These are phyloP conservation scores for Starmerella floricola DNA, from an alignment of 805 yeast genomes.

Conservation along the genomic window DNA sequence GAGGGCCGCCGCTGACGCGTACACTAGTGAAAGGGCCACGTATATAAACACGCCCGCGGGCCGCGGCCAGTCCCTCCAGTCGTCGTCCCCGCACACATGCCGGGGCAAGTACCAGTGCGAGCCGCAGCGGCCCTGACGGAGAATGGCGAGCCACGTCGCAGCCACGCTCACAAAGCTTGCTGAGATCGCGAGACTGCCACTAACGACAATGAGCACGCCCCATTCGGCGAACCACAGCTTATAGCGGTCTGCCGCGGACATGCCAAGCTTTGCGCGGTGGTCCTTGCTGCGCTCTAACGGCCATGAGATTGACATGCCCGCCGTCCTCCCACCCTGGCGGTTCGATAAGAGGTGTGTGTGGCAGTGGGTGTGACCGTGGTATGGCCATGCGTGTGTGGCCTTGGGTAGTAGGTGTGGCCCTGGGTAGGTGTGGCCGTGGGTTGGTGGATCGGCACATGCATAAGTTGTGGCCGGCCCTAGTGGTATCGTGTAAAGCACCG, in stretches of 20 bases:
- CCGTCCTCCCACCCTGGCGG: no score
- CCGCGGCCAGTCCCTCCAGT: conserved; percentile 23
- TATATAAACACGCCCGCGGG: conserved; percentile 31
- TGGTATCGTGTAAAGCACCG: no score
- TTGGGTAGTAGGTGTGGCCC: no score
- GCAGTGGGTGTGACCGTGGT: no score
- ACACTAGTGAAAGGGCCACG: conserved; percentile 30
- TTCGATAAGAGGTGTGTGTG: no score
- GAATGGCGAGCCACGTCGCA: conserved; percentile 67
- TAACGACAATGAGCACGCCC: conserved; percentile 58
- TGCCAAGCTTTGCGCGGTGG: conserved; percentile 2
- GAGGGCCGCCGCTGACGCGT: conserved; percentile 33
- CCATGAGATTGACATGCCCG: conserved; percentile 19
- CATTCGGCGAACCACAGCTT: conserved; percentile 32
- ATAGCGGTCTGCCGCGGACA: conserved; percentile 2
- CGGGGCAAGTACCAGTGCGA: conserved; percentile 46
- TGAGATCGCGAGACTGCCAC: conserved; percentile 59
- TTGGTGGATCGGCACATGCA: no score
- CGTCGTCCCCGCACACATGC: conserved; percentile 47
- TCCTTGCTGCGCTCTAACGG: conserved; percentile 19
- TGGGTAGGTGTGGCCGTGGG: no score
- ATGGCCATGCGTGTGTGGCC: no score
- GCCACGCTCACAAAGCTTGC: conserved; percentile 69
- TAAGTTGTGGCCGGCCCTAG: no score
- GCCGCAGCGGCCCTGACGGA: conserved; percentile 65